Base-by-base conservation (phyloP, 163 green algal genomes). In the Scenedesmus sp. region DNA sequence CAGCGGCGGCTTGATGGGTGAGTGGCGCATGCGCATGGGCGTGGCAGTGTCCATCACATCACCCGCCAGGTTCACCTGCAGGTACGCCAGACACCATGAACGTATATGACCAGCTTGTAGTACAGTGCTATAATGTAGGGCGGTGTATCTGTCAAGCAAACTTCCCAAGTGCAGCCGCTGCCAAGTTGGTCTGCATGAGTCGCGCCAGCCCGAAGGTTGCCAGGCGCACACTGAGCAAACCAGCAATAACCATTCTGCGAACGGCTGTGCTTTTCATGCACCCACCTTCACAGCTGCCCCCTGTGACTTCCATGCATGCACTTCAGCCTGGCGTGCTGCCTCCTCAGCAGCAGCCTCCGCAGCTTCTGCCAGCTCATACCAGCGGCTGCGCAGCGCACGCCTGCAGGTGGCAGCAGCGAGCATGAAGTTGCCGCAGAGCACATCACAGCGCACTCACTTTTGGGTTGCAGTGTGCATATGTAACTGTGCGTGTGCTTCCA, bases 251-350 rank as follows among this genome's bases (percentile, higher is more conserved):
- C 4, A 13, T 52, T 23, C 70, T 52, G 70, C 70, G 26, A 60
- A n/a, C 74, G 56, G 7, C 46, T 46, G 70, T 79, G 23, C 20
- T 52, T 6, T 52, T 16, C 13, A 88, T 7, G 3, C 23, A 23
- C 89, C 1, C 83, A 92, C 90, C 90, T 93, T 85, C 18, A 93
- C 90, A 20, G 90, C 90, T 4, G 60, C 67, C 10, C 90, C 90
- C 57, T 57, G 82, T n/a, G 70, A 67, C 70, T 70, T 87, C 90
- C 90, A 93, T 18, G 90, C 90, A 1, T 62, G 18, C 59, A 93
- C 74, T 57, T 93, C 90, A 46, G 66, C 86, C 55, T 79, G 67
- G 15, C 90, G 85, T n/a, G 90, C 90, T 34, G 84, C 83, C 13
- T 74, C 83, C 57, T 83, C 83, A 46, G 90, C 90, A 18, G 73